Evolutionary conservation across 1,139 yeast genomes (phyloP), one percentile per base, ranked within the genome.

Genomic region (Eremothecium cymbalariae): DNA sequence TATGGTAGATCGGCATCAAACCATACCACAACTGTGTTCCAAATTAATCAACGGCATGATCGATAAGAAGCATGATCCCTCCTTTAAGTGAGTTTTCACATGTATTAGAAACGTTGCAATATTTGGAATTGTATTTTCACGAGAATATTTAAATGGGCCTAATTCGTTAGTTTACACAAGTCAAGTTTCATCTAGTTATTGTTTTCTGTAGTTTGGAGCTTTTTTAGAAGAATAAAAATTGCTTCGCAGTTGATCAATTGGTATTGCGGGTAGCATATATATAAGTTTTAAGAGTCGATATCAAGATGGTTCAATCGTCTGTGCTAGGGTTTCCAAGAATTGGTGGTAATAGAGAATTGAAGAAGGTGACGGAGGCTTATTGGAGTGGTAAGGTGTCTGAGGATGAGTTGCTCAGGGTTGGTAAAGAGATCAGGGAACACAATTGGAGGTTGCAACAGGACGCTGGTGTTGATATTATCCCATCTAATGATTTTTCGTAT

Each of bases 321-420:
- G 93, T 88, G 57, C 78, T 88, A 71, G 98, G 98, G 67, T 88
- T 88, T 88, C 98, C 98, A 72, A 90, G 97, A 76, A 88, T 81
- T 57, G 93, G 98, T 62, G 94, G 95, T 55, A 86, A 86, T 74
- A 90, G 98, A 79, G 98, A 90, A 72, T 80, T 90, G 68, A 90
- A 90, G 74, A 90, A 90, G 72, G 84, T 84, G 67, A 90, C 98
- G 53, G 98, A 90, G 71, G 81, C 95, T 64, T 90, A 90, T 88
- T 90, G 98, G 98, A 67, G 75, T 54, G 96, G 96, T 62, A 88
- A 88, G 72, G 82, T 79, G 55, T 59, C 80, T 46, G 85, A 74
- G 48, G 96, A 84, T 43, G 94, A 85, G 60, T 77, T 90, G 55
- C 68, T 84, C 66, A 75, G 84, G 59, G 88, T 81, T 58, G 98